These are phyloP conservation scores for Vickermania ingenoplastis DNA, from an alignment of 208 protist species.

Conservation along the genomic window DNA sequence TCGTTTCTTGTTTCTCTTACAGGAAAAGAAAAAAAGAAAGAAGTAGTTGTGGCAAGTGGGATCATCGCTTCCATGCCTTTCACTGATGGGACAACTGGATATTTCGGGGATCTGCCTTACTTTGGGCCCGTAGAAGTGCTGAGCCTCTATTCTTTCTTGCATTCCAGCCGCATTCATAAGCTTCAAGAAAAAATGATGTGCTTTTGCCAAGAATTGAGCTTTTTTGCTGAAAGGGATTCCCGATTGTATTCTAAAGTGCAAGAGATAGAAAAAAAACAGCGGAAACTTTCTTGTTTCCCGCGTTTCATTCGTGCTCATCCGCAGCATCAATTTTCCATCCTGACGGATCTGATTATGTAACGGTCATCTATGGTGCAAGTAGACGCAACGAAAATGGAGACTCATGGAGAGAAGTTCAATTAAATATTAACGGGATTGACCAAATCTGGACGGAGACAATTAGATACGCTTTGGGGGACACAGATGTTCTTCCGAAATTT, in stretches of 20 bases:
- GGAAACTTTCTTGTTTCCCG: background rate
- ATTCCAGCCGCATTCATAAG: slow-evolving; percentile 36
- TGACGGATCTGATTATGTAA: background rate
- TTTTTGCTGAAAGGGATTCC: slow-evolving; percentile 28
- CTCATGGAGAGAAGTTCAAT: background rate
- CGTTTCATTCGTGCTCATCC: background rate
- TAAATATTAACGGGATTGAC: background rate
- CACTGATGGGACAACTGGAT: slow-evolving; percentile 32
- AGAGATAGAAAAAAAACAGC: background rate
- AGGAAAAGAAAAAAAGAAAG: too few species aligned
- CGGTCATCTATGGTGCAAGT: background rate
- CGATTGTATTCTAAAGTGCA: background rate
- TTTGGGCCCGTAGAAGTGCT: slow-evolving; percentile 47
- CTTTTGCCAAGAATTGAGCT: slow-evolving; percentile 17
- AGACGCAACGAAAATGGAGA: background rate
- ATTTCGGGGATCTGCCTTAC: slow-evolving; percentile 65
- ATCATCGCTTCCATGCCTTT: slow-evolving; percentile 19
- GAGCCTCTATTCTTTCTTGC: slow-evolving; percentile 48
- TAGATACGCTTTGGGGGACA: background rate
- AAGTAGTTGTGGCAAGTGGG: background rate
- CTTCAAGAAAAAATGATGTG: slow-evolving; percentile 42
- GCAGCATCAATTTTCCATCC: background rate
- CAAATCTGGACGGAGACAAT: background rate
- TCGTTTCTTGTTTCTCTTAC: slow-evolving; percentile 8
- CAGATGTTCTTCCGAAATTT: background rate